Conservation (phyloP, 495 filamentous ascomycete species). For the Saxispiralis lemnorum region DNA sequence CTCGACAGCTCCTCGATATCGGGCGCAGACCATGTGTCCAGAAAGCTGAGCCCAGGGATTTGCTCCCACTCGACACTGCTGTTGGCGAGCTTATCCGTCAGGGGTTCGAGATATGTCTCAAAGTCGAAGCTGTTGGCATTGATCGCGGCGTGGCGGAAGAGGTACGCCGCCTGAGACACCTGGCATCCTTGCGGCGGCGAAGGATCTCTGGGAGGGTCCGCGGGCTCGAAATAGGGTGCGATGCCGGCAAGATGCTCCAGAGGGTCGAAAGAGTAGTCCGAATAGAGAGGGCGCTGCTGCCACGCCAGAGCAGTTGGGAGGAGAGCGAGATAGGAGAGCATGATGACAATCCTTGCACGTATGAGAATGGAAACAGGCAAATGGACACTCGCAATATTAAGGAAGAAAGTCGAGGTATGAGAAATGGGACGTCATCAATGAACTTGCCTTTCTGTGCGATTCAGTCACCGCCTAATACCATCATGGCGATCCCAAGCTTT, state of each 20-base stretch:
- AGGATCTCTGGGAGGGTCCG: slow-evolving; percentile 25
- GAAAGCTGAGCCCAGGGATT: slow-evolving; percentile 24
- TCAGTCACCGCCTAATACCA: too few species aligned
- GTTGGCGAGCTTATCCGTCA: slow-evolving; percentile 29
- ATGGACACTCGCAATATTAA: too few species aligned
- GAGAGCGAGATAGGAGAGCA: too few species aligned
- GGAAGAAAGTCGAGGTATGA: too few species aligned
- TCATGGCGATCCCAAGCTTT: too few species aligned
- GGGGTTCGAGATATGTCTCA: slow-evolving; percentile 31
- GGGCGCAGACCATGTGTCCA: slow-evolving; percentile 26
- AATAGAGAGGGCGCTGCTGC: slow-evolving; percentile 1
- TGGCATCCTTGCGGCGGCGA: slow-evolving; percentile 26
- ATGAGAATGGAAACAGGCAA: too few species aligned
- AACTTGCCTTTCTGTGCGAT: too few species aligned
- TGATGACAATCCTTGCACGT: too few species aligned
- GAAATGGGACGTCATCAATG: too few species aligned
- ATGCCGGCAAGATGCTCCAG: slow-evolving; percentile 32
- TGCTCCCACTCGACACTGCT: slow-evolving; percentile 18
- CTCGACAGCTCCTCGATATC: slow-evolving; percentile 28
- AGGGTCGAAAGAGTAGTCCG: slow-evolving; percentile 29
- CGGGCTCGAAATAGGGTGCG: slow-evolving; percentile 32
- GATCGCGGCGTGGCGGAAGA: slow-evolving; percentile 32
- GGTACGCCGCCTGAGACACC: slow-evolving; percentile 26
- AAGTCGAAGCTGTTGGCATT: slow-evolving; percentile 34
- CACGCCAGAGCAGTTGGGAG: background rate